Base-by-base conservation (phyloP, 108 stramenopile species). In the Cyclotella baltica region DNA sequence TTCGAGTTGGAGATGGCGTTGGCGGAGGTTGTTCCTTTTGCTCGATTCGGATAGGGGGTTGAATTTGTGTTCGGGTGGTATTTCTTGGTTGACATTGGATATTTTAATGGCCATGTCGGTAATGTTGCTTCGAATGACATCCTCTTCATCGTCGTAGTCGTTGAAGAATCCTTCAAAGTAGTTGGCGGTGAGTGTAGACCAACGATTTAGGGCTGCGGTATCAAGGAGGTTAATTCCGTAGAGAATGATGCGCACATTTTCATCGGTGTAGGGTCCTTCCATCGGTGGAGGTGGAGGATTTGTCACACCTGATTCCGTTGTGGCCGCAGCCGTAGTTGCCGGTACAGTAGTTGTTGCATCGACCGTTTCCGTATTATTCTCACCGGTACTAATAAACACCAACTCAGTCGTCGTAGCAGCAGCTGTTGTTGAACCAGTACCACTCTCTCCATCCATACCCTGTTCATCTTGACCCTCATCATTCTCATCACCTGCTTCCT, bases 141-240 rank as follows among this genome's bases (percentile, higher is more conserved):
- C 83, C 2, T 50, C 30, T 28, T 40, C 58, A 25, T 62, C 73
- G n/a, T 65, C 73, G 38, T 82, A 78, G 20, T 72, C 33, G 64
- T 72, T 82, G 75, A 82, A 82, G 46, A 82, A 82, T 38, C 67
- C 48, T 57, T 75, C 40, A 67, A 82, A 64, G 58, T 76, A 82
- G 1, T 27, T 31, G 59, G 34, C 25, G 16, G 81, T 82, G 40
- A 76, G 23, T 18, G 67, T 40, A 37, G 59, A 52, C 81, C 81
- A 82, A 33, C 70, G 70, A 25, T 58, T 51, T 35, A 82, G 34
- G 3, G 78, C 73, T 19, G 48, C n/a, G 22, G 29, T 38, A 34
- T 71, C 74, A 15, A 75, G 53, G 25, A 27, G 22, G 5, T 30
- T 10, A 53, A 82, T 33, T 70, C 81, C 81, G 57, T 82, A 82